These are phyloP conservation scores for Eucalyptus virginea DNA, from an alignment of 345 rosid species.

Conservation along the genomic window DNA sequence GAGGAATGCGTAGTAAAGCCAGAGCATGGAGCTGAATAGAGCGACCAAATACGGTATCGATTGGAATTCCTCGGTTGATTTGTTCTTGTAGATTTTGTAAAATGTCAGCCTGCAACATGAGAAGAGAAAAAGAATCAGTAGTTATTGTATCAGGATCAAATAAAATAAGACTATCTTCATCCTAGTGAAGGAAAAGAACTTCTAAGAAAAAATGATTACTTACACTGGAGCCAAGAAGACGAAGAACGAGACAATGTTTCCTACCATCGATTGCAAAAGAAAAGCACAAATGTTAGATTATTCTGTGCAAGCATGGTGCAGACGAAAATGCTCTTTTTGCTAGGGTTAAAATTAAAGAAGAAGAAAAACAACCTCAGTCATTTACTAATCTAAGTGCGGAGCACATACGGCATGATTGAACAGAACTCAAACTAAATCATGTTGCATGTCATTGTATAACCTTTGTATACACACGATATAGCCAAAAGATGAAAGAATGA, in stretches of 20 bases:
- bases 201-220: not conserved
- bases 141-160: not conserved
- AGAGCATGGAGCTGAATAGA: conserved; percentile 75
- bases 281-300: too few relatives aligned
- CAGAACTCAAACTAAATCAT: not conserved
- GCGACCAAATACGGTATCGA: conserved; percentile 79
- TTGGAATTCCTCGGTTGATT: conserved; percentile 65
- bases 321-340: too few relatives aligned
- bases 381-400: not conserved
- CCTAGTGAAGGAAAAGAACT: not conserved
- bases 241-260: too few relatives aligned
- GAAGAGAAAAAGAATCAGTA: not conserved
- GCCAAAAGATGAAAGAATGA: not conserved
- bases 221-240: too few relatives aligned
- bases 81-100: conserved; percentile 45
- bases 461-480: not conserved
- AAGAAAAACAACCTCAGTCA: not conserved
- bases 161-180: too few relatives aligned
- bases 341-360: too few relatives aligned
- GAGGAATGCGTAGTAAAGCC: conserved; percentile 73
- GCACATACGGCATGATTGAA: not conserved
- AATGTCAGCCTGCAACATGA: conserved; percentile 60
- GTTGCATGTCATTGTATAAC: not conserved
- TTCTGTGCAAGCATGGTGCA: too few relatives aligned
- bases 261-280: too few relatives aligned